Evolutionary conservation across 805 yeast species (phyloP), one percentile per base, ranked within the genome.

Genomic region (Cyberlindnera americana): DNA sequence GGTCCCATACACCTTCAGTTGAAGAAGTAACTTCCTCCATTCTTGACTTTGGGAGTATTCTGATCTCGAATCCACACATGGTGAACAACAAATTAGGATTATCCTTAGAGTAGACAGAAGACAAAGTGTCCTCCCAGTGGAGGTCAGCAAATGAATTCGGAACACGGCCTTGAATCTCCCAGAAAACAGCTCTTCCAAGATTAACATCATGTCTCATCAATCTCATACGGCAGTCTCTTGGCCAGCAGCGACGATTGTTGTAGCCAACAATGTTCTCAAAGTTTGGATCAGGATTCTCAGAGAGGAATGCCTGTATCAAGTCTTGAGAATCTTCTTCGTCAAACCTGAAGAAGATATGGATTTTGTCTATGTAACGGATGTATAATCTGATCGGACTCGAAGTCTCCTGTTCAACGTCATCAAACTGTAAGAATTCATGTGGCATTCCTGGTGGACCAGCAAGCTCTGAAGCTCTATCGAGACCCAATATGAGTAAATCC

Each of bases 1-100:
- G 67, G 56, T 85, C 95, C 99, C 99, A 93, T 3, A 84, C 88
- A 27, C 96, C 93, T 61, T 93, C 99, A 8, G 79, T 69, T 3
- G 75, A 65, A 0, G 83, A 68, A 7, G 65, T 59, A 4, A 72
- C 75, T 23, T 74, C 85, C 6, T 61, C 65, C 47, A 70, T 60
- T 49, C 97, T 71, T 17, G 62, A 48, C 53, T 78, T 86, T 4
- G 99, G 99, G 31, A 86, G 60, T 22, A 93, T 82, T 40, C 99
- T 69, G 1, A 93, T 83, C 56, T 93, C 99, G 65, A 93, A 93
- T 0, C 99, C 99, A 62, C 93, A 83, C 90, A 93, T 85, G 1
- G 93, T 75, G 53, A 91, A 88, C 23, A 91, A 64, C 43, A 93
- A 58, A 50, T 91, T 95, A 7, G 96, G 91, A 55, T 93, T 93